Base-by-base conservation (phyloP, 202 grass and related monocot genomes). In the Setaria viridis region DNA sequence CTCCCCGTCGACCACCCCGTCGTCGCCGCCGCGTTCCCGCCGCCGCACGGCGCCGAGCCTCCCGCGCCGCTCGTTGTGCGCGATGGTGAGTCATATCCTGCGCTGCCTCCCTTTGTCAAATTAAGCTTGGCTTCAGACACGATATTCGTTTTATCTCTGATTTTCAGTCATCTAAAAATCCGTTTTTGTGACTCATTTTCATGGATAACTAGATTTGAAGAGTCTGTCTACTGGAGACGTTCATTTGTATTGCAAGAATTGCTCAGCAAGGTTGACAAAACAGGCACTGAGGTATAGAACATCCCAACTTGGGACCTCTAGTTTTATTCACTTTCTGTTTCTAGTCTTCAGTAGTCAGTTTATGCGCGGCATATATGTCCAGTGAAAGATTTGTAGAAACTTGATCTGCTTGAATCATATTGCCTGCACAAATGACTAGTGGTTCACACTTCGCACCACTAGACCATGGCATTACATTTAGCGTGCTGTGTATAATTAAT, bases 1-100 rank as follows among this genome's bases (percentile, higher is more conserved):
- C 87, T 99, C 64, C 88, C 97, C 57, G 86, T 99, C 62, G 94
- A 99, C 80, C 93, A 99, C 75, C 90, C 97, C 15, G 73, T 92
- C 57, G 74, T 96, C 46, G 74, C 82, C 33, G 88, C 87, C 37
- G 89, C 85, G 41, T 91, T 91, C 64, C 89, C 80, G 4, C 80
- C 17, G 16, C 11, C 54, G 42, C 65, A 70, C 21, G 66, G 48
- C 65, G 42, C 13, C 46, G 82, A 82, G 35, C 47, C 49, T 5
- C 59, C n/a, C 42, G 79, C 85, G 59, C 80, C 86, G 17, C 85
- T 98, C 6, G 62, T 66, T 0, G 77, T 90, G 33, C 80, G 89
- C 77, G 73, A 91, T 70, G 95, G 92, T 98, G 50, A 78, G 89
- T 21, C 75, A 5, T 12, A 13, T 11, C 29, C 10, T 72, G 17